Evolutionary conservation across 2,329 filamentous ascomycete genomes (phyloP), one percentile per base, ranked within the genome.

Genomic region (Thielaviopsis cerberus): DNA sequence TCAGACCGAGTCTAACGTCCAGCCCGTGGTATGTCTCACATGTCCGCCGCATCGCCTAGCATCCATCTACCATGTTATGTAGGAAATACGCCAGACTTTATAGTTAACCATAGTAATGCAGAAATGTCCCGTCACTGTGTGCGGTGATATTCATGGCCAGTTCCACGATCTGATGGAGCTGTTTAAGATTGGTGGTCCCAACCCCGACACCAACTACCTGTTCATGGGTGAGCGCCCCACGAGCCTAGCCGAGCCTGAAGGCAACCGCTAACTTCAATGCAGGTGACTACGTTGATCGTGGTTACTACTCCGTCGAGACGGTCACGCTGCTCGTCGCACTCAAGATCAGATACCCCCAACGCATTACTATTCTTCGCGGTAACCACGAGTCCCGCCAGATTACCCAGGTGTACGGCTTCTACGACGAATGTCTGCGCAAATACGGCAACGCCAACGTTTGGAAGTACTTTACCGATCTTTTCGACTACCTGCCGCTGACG

Each of bases 331-430:
- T 98, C 66, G 89, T 97, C 66, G 89, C 88, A 63, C 83, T 97
- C 70, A 98, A 97, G 78, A 95, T 97, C 69, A 85, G 92, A 76
- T 96, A 97, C 73, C 92, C 92, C 62, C 84, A 91, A 72, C 88
- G 92, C 73, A 97, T 98, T 74, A 97, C 92, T 66, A 94, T 98
- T 69, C 86, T 98, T 65, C 90, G 92, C 69, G 92, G 92, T 68
- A 98, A 98, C 74, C 92, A 98, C 79, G 92, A 98, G 74, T 96
- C 90, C 63, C 85, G 92, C 66, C 92, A 98, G 74, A 98, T 98
- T 71, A 98, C 92, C 52, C 91, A 97, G 72, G 92, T 98, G 61
- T 98, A 98, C 70, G 92, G 92, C 62, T 98, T 98, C 76, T 98
- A 98, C 76, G 92, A 97, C 71, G 92, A 98, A 72, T 98, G 92